Base-by-base conservation (phyloP, 371 early-diverging fungal species). In the Apophysomyces variabilis region DNA sequence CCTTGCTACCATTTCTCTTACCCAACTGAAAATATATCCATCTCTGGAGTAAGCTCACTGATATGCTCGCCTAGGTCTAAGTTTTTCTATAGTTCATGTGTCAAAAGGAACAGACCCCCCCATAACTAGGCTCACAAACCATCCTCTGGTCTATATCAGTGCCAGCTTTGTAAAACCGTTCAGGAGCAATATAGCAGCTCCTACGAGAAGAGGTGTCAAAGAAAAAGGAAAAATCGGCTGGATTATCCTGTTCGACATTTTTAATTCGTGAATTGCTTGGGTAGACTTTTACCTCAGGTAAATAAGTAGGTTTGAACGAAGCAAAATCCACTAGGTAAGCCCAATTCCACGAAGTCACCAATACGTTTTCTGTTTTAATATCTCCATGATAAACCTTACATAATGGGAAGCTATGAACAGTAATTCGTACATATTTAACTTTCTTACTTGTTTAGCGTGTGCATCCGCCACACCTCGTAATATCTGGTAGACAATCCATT, bases 1-100 rank as follows among this genome's bases (percentile, higher is more conserved):
- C 38, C 0, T 45, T 50, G 16, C 43, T 38, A 56, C 38, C 7
- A 43, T 14, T 44, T 32, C n/a, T 36, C 72, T 37, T 85, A 92
- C 90, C 98, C 98, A n/a, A 93, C 78, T 0, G 95, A 91, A 72
- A 97, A 98, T 7, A 97, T 86, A 66, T 98, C 98, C 97, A 97
- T 97, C 35, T 89, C 89, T 7, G 90, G 84, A 11, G 87, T 92
- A 26, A 96, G 68, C 62, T 84, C 86, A 54, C 76, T 71, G 18
- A 71, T 70, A 57, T 72, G 69, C 26, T 79, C 79, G 60, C 72
- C 73, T 59, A 67, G 67, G 38, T 72, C 72, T 58, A 77, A 57
- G 16, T 66, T 68, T 73, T 74, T 70, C 77, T 80, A 63, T 13
- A 38, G 16, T 38, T 7, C 2, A 1, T 13, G n/a, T 16, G 60